phyloP scores from a whole-genome alignment of 441 rosid species.

The Pelargonium exstipulatum region DNA sequence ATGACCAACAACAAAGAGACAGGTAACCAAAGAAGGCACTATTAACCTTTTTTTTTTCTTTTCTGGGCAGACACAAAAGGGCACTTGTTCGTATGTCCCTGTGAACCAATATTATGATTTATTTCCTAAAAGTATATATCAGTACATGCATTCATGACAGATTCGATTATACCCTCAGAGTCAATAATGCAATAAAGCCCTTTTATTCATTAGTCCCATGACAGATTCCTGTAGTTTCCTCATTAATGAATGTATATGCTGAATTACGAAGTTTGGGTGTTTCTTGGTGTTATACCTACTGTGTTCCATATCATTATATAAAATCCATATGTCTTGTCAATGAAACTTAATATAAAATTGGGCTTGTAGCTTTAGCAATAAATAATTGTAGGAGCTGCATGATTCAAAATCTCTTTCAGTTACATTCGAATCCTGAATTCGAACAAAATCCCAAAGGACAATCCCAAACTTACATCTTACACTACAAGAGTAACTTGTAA shows the following conservation, averaged over 20 bases:
- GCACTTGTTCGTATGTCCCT: background rate
- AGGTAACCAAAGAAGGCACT: background rate
- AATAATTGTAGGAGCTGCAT: background rate
- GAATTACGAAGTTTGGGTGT: too few relatives aligned
- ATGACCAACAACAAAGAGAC: background rate
- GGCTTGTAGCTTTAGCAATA: conserved; percentile 1
- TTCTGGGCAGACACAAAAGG: background rate
- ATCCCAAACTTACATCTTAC: background rate
- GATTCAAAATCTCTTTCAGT: background rate
- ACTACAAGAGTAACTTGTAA: background rate
- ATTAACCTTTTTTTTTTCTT: too few relatives aligned
- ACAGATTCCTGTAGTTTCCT: too few relatives aligned
- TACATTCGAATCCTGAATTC: background rate
- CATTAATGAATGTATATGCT: too few relatives aligned
- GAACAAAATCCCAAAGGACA: background rate
- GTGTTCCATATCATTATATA: background rate
- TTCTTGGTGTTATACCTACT: background rate
- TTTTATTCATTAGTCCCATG: too few relatives aligned
- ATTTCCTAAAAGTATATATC: background rate
- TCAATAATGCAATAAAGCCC: background rate
- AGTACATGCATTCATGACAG: background rate
- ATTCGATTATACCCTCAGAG: background rate
- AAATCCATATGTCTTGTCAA: background rate
- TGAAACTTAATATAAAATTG: background rate
- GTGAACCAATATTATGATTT: background rate